Conservation (phyloP, 108 stramenopile species). For the Nitzschia sp. region DNA sequence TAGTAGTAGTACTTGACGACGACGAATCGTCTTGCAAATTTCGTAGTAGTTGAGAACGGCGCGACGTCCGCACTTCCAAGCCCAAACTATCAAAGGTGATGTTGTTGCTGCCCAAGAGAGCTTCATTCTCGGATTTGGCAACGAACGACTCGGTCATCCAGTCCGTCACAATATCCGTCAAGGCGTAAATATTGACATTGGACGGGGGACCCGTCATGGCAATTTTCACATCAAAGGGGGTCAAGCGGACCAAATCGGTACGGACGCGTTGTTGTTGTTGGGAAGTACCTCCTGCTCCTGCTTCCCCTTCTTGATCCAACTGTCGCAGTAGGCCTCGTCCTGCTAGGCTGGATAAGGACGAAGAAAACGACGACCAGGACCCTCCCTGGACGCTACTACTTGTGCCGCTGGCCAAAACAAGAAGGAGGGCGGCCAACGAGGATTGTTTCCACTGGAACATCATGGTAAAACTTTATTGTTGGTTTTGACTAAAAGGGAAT, state of each 20-base stretch:
- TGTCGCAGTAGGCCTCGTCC: too few relatives aligned
- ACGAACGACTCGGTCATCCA: constrained; percentile 44
- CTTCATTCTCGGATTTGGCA: constrained; percentile 6
- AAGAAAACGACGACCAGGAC: too few relatives aligned
- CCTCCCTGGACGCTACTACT: too few relatives aligned
- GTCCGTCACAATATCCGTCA: constrained; percentile 33
- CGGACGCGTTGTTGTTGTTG: constrained; percentile 15
- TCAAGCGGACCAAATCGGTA: constrained; percentile 38
- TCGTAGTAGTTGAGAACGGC: constrained; percentile 12
- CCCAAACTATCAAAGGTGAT: constrained; percentile 30
- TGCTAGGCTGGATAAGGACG: too few relatives aligned
- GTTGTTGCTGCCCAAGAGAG: constrained; percentile 6
- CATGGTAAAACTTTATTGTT: too few relatives aligned
- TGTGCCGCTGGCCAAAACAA: background rate
- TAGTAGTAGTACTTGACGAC: too few relatives aligned
- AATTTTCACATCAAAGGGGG: constrained; percentile 41
- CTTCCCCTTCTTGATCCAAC: too few relatives aligned
- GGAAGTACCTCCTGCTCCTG: too few relatives aligned
- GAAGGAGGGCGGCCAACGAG: background rate
- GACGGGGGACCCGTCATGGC: constrained; percentile 16
- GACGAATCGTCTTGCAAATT: background rate
- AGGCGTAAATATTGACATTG: constrained; percentile 9
- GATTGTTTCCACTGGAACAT: background rate
- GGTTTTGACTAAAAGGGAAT: too few relatives aligned
- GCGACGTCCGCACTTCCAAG: constrained; percentile 15